These are phyloP conservation scores for Angomonas ambiguus DNA, from an alignment of 208 protist species.

Conservation along the genomic window DNA sequence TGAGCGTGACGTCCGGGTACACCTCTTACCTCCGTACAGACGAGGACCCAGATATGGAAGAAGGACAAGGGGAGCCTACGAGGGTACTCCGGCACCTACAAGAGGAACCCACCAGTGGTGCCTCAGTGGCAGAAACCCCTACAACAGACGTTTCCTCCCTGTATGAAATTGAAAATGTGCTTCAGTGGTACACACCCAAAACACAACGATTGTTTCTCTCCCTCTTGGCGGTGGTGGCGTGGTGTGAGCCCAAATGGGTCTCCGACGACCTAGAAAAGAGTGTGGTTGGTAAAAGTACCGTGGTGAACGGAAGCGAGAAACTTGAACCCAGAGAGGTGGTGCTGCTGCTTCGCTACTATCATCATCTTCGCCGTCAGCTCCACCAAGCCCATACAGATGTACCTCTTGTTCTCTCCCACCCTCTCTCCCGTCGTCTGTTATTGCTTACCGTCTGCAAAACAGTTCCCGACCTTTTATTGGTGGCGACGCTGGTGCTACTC, in stretches of 20 bases:
- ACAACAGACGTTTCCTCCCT: not conserved
- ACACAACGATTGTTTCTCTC: conserved; percentile 1
- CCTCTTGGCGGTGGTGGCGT: not conserved
- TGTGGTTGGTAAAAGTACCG: not conserved
- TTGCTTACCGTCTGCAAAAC: not conserved
- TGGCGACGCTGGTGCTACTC: not conserved
- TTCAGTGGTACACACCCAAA: not conserved
- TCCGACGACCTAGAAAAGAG: not conserved
- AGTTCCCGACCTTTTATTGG: not conserved
- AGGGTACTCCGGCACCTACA: not conserved
- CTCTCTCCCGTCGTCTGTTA: not conserved
- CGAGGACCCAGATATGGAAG: not conserved
- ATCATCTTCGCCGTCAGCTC: not conserved
- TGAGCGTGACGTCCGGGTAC: not conserved
- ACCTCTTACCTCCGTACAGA: not conserved
- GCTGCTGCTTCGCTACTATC: not conserved
- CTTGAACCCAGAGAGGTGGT: too few species aligned
- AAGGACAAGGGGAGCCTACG: not conserved
- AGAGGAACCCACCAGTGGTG: not conserved
- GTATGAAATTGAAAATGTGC: not conserved
- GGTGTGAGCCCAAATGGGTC: not conserved
- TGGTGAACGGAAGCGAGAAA: too few species aligned
- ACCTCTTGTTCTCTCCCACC: not conserved
- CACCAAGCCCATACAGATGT: not conserved
- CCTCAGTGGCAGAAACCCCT: not conserved